Percentiles rank a stretch among this genome's conserved stretches.
Conservation (phyloP, 345 rosid genomes). For the Euphorbia tirucalli region DNA sequence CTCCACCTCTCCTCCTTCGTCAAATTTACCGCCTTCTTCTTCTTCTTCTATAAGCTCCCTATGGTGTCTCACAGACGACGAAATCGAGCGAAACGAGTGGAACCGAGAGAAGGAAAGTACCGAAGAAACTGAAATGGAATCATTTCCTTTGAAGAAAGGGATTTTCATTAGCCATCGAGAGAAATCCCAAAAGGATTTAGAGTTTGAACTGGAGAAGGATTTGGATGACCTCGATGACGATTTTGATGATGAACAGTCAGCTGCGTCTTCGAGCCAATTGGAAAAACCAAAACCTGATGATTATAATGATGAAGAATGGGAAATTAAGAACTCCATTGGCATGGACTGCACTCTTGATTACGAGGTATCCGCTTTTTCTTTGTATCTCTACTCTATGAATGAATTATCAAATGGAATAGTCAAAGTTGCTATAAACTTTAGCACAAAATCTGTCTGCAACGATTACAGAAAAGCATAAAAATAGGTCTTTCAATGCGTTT, state of each 20-base stretch:
- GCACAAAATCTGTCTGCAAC: too few species aligned
- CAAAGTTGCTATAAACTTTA: too few species aligned
- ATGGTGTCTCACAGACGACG: slow-evolving; percentile 74
- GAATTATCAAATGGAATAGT: too few species aligned
- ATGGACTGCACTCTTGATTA: slow-evolving; percentile 64
- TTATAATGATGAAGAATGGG: slow-evolving; percentile 69
- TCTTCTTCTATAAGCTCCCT: slow-evolving; percentile 30
- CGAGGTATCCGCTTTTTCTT: slow-evolving; percentile 41
- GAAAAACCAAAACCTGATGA: slow-evolving; percentile 38
- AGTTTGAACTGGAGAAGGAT: slow-evolving; percentile 38
- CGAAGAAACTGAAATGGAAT: slow-evolving; percentile 14
- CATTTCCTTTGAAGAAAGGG: slow-evolving; percentile 27
- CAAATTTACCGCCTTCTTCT: slow-evolving; percentile 12
- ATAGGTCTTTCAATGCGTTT: too few species aligned
- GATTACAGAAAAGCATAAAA: too few species aligned
- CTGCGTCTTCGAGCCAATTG: slow-evolving; percentile 14
- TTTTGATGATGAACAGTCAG: slow-evolving; percentile 11
- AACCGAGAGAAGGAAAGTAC: slow-evolving; percentile 27
- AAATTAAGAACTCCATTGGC: slow-evolving; percentile 65
- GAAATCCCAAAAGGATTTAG: slow-evolving; percentile 14
- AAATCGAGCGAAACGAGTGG: slow-evolving; percentile 51
- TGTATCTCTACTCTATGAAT: too few species aligned
- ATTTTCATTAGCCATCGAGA: slow-evolving; percentile 11
- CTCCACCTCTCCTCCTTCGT: slow-evolving; percentile 1
- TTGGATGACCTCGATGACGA: slow-evolving; percentile 34